Evolutionary conservation across 768 basidiomycete genomes (phyloP).

Genomic region (Cystofilobasidium macerans): DNA sequence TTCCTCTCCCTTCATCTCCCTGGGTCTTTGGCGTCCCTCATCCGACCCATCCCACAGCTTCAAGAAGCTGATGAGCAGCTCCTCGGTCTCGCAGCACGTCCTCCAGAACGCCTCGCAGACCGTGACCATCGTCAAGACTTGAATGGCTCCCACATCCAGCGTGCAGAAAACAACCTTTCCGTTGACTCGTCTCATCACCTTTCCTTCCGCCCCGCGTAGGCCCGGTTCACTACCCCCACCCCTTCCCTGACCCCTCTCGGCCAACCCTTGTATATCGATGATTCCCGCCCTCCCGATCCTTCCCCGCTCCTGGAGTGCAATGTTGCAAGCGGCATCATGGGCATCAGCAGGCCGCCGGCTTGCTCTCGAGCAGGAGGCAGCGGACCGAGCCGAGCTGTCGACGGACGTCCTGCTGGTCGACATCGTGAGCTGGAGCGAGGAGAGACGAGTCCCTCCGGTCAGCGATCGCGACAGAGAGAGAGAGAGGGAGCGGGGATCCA

Average conservation of each 20-base stretch:
- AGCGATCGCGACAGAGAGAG: background rate
- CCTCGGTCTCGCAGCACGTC: background rate
- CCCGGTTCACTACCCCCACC: too few species aligned
- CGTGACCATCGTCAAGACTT: background rate
- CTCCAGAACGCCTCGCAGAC: background rate
- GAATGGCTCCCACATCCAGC: background rate
- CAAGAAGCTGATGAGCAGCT: background rate
- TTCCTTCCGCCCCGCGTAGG: too few species aligned
- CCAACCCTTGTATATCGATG: background rate
- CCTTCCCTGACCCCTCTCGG: too few species aligned
- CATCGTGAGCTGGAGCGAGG: conserved; percentile 69
- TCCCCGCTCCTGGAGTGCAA: too few species aligned
- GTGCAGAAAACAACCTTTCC: too few species aligned
- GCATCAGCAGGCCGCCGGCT: too few species aligned
- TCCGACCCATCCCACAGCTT: background rate
- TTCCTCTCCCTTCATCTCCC: too few species aligned
- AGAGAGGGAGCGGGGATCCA: conserved; percentile 24
- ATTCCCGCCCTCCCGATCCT: background rate
- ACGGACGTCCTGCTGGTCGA: conserved; percentile 88
- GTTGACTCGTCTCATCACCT: too few species aligned
- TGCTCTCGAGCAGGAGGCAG: conserved; percentile 44
- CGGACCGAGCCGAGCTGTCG: conserved; percentile 71
- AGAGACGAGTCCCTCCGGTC: too few species aligned
- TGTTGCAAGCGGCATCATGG: background rate
- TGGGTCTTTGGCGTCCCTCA: too few species aligned